A percentile compares a stretch with the other conserved stretches of the same genome.
phyloP scores from a whole-genome alignment of 371 early-diverging fungal species.

The Mortierella sp. region DNA sequence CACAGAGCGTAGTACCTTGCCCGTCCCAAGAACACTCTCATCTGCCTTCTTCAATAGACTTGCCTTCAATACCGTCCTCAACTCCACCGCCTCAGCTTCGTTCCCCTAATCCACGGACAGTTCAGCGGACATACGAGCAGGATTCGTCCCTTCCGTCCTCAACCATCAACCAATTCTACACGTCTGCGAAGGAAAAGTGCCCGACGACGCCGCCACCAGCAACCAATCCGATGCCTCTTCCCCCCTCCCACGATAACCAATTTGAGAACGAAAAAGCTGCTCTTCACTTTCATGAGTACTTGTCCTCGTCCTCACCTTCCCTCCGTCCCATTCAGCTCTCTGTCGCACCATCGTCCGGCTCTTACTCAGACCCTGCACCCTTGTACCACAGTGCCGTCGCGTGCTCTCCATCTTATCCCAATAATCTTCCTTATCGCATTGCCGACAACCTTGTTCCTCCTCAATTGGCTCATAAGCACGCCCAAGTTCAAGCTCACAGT shows the following conservation, averaged over 20 bases:
- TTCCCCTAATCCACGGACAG: no score
- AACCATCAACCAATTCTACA: no score
- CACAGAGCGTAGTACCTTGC: no score
- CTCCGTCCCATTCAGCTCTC: constrained; percentile 11
- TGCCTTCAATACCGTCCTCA: no score
- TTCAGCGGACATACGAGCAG: no score
- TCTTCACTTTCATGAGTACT: background rate
- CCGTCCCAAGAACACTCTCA: no score
- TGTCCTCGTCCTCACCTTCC: background rate
- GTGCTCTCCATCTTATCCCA: no score
- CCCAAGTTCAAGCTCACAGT: background rate
- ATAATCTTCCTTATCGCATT: no score
- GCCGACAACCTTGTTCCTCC: no score
- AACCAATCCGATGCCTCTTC: background rate
- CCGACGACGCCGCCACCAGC: background rate
- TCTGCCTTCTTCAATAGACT: no score
- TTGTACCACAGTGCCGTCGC: constrained; percentile 8
- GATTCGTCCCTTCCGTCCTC: no score
- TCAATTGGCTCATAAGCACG: background rate
- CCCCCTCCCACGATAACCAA: constrained; percentile 3
- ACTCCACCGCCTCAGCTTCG: no score
- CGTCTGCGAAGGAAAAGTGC: background rate
- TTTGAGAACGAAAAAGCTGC: constrained; percentile 7
- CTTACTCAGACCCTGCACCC: background rate
- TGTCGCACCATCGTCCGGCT: background rate